These are phyloP conservation scores for Chlamydomonas applanata DNA, from an alignment of 139 green algal species.

Conservation along the genomic window DNA sequence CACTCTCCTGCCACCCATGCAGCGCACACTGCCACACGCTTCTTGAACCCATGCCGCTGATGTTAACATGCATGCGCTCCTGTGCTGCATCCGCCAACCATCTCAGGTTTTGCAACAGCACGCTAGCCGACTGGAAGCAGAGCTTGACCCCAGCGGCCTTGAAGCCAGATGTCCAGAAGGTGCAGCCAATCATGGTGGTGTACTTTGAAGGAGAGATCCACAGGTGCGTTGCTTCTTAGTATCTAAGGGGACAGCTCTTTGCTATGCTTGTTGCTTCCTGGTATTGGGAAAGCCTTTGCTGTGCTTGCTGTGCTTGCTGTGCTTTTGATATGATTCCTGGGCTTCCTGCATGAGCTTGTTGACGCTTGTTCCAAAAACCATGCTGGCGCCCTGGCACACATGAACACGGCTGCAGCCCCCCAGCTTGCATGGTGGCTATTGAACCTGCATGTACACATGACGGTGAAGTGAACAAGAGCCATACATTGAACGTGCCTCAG, in stretches of 20 bases:
- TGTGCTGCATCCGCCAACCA: too few species aligned
- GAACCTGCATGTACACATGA: too few species aligned
- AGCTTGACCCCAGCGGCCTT: constrained; percentile 54
- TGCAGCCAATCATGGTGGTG: constrained; percentile 69
- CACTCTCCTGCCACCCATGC: too few species aligned
- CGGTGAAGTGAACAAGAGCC: too few species aligned
- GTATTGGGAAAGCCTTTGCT: background rate
- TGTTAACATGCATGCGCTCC: too few species aligned
- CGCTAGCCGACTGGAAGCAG: constrained; percentile 55
- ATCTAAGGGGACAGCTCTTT: background rate
- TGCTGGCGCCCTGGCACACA: background rate
- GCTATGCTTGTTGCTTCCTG: background rate
- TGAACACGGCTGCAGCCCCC: background rate
- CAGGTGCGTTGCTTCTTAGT: constrained; percentile 23
- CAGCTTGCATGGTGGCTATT: too few species aligned
- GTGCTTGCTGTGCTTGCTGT: background rate
- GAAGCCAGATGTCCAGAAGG: constrained; percentile 51
- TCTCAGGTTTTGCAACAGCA: constrained; percentile 61
- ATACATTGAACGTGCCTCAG: too few species aligned
- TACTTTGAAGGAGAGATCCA: constrained; percentile 69
- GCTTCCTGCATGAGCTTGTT: too few species aligned
- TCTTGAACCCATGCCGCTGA: too few species aligned
- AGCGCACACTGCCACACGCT: too few species aligned
- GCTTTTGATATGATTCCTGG: too few species aligned
- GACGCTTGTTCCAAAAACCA: too few species aligned